Evolutionary conservation across 345 rosid genomes (phyloP), one percentile per base, ranked within the genome.

Genomic region (Hibiscus tridactylites): DNA sequence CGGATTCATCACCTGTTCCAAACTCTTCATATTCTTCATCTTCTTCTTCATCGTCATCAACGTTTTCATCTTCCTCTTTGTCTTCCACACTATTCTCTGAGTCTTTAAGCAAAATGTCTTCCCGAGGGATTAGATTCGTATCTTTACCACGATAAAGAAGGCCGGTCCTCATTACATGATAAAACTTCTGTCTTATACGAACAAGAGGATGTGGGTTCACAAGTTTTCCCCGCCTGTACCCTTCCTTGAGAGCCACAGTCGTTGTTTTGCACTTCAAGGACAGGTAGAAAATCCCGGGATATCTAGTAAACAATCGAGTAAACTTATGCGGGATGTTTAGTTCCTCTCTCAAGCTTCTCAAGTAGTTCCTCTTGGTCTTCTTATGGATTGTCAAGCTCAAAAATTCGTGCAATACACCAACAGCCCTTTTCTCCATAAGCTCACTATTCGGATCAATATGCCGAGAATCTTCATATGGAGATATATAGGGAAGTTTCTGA

Each of bases 401-500:
- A 65, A 95, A 70, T 85, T 95, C 99, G 17, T 92, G 99, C 74
- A 95, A 76, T 60, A 95, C 90, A 47, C 98, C 98, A 26, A 95
- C 97, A 16, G 88, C 97, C 73, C 96, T 83, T 81, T 95, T 95
- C 89, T 95, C 97, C 99, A 95, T 92, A 50, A 95, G 92, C 59
- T 95, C 92, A 9, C 97, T 95, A 5, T 82, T 79, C 0, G 92
- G 91, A 47, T 95, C 98, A 10, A 95, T 86, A 57, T 79, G 82
- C 74, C 87, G 78, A 1, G 91, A 72, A 68, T 92, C 97, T 69
- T 92, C 99, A 19, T 95, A 95, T 0, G 98, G 98, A 11, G 99
- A 95, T 66, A 95, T 82, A 78, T 92, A 95, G 0, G 99, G 98
- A 70, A 95, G 84, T 75, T 90, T 95, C 71, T 92, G 96, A 81